These are phyloP conservation scores for Saccharomyces hybrid DNA, from an alignment of 1,139 yeast species.

Conservation along the genomic window DNA sequence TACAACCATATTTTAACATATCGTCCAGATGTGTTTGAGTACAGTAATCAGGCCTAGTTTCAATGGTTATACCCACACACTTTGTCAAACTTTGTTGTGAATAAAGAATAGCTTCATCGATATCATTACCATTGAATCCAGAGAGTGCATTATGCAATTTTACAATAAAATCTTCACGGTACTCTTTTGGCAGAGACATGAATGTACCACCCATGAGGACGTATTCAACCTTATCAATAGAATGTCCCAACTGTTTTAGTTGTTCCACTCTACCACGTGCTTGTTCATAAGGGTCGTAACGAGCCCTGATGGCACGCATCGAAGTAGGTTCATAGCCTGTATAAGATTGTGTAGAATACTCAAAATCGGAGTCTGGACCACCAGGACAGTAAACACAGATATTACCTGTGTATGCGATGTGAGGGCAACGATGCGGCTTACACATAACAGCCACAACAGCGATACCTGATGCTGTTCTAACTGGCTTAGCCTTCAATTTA, in stretches of 20 bases:
- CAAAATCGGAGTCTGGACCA: slow-evolving; percentile 98
- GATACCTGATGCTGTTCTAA: slow-evolving; percentile 94
- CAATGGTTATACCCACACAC: slow-evolving; percentile 97
- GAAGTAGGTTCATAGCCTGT: slow-evolving; percentile 99
- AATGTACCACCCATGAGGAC: slow-evolving; percentile 99
- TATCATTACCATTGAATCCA: slow-evolving; percentile 79
- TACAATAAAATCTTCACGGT: slow-evolving; percentile 81
- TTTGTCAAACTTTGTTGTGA: slow-evolving; percentile 94
- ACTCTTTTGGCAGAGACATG: slow-evolving; percentile 86
- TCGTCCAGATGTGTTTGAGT: slow-evolving; percentile 92
- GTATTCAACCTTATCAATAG: slow-evolving; percentile 94
- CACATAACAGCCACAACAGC: slow-evolving; percentile 99
- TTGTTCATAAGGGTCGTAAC: slow-evolving; percentile 97
- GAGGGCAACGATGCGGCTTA: slow-evolving; percentile 98
- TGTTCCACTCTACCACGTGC: slow-evolving; percentile 98
- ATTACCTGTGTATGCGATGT: slow-evolving; percentile 96
- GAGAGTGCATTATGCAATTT: slow-evolving; percentile 91
- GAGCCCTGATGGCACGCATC: slow-evolving; percentile 95
- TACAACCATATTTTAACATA: slow-evolving; percentile 94
- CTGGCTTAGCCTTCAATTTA: slow-evolving; percentile 93
- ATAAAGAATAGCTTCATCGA: slow-evolving; percentile 83
- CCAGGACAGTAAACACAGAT: slow-evolving; percentile 99
- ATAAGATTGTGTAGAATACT: slow-evolving; percentile 93
- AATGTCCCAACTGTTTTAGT: slow-evolving; percentile 87
- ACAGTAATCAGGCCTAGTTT: slow-evolving; percentile 97